Conservation (phyloP, 306 rosid genomes). For the Castanea mollissima region DNA sequence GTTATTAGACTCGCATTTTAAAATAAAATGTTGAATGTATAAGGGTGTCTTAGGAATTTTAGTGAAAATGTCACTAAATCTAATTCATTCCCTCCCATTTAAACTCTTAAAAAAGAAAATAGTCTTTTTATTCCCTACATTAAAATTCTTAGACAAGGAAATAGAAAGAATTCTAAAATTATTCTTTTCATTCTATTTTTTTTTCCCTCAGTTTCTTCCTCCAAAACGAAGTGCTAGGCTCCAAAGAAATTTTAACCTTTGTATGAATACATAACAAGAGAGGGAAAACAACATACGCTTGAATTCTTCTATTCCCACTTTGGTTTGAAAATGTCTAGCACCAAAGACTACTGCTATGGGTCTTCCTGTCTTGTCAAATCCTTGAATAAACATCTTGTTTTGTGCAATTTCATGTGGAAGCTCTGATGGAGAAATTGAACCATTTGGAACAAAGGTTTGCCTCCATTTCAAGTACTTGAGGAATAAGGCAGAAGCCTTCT, state of each 20-base stretch:
- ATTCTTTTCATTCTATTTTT: too few relatives aligned
- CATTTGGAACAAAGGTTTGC: conserved; percentile 44
- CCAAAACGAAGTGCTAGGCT: too few relatives aligned
- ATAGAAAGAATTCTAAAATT: too few relatives aligned
- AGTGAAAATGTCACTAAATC: too few relatives aligned
- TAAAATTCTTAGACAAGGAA: too few relatives aligned
- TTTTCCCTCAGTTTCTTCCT: too few relatives aligned
- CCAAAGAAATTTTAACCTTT: neutral
- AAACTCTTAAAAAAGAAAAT: too few relatives aligned
- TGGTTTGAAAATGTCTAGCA: conserved; percentile 51
- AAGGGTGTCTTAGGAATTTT: too few relatives aligned
- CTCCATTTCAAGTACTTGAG: conserved; percentile 63
- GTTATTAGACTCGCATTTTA: too few relatives aligned
- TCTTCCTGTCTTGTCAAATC: conserved; percentile 55
- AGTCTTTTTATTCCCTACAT: too few relatives aligned
- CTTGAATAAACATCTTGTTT: conserved; percentile 44
- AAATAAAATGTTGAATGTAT: too few relatives aligned
- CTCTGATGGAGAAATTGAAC: conserved; percentile 38
- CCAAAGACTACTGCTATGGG: conserved; percentile 47
- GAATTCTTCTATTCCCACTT: conserved; percentile 35
- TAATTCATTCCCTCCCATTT: too few relatives aligned
- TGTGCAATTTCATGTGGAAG: conserved; percentile 47
- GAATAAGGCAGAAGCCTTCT: conserved; percentile 49
- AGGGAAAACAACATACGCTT: conserved; percentile 35
- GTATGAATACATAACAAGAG: neutral